A percentile compares a stretch with the other conserved stretches of the same genome.
phyloP scores from a whole-genome alignment of 2,329 filamentous ascomycete species.

The Colletotrichum spinosum region DNA sequence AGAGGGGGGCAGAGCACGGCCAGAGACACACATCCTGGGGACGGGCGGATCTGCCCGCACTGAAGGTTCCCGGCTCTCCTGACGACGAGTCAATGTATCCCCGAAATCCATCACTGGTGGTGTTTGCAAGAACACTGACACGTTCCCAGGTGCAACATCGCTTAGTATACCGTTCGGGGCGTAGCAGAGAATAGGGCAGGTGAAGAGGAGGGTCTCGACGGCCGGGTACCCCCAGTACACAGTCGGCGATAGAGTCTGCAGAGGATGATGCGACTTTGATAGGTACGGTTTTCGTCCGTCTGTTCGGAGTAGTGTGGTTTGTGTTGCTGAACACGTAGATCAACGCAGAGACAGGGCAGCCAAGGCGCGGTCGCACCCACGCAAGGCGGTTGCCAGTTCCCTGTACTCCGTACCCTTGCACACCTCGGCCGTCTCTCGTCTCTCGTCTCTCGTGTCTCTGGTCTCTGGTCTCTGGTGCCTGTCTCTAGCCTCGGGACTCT shows the following conservation, averaged over 20 bases:
- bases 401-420: too few species aligned
- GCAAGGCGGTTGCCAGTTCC: too few species aligned
- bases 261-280: not conserved
- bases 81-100: not conserved
- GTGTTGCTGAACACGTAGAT: not conserved
- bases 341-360: not conserved
- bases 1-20: not conserved
- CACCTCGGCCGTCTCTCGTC: too few species aligned
- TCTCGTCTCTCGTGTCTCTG: too few species aligned
- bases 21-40: not conserved
- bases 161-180: too few species aligned
- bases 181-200: too few species aligned
- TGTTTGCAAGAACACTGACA: not conserved
- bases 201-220: too few species aligned
- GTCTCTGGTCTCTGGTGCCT: too few species aligned
- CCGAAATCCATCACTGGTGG: not conserved
- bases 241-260: too few species aligned
- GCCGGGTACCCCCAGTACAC: too few species aligned
- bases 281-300: not conserved
- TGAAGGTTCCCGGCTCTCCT: not conserved
- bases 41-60: slow-evolving; percentile 16
- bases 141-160: too few species aligned
- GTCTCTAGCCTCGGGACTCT: not conserved
- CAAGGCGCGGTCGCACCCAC: not conserved
- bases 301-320: not conserved